Evolutionary conservation across 2,329 filamentous ascomycete species (phyloP).

Genomic region (Microcera coccophila): DNA sequence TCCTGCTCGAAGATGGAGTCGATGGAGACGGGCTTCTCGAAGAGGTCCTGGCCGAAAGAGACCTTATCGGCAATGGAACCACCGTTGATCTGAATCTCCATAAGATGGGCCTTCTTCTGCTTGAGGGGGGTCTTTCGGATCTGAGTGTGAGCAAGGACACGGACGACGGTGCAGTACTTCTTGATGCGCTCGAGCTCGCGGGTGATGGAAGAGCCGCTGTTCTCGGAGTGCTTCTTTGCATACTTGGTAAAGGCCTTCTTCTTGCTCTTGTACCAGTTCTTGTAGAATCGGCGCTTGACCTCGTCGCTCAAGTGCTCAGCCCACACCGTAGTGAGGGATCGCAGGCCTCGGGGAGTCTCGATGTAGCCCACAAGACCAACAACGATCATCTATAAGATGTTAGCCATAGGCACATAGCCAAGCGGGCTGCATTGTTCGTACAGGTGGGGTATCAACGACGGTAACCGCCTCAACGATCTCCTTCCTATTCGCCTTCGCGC

Average conservation of each 20-base stretch:
- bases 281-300: conserved; percentile 99
- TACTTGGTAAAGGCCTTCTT: conserved; percentile 99
- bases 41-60: conserved; percentile 87
- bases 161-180: conserved; percentile 99
- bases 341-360: conserved; percentile 98
- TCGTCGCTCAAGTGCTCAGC: conserved; percentile 98
- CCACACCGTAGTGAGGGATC: conserved; percentile 99
- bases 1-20: conserved; percentile 97
- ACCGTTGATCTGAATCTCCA: conserved; percentile 99
- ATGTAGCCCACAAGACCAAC: conserved; percentile 99
- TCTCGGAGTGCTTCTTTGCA: conserved; percentile 99
- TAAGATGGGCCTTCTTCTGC: conserved; percentile 99
- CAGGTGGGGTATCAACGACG: conserved; percentile 89
- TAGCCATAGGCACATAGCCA: conserved; percentile 70
- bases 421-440: conserved; percentile 83
- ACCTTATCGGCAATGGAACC: conserved; percentile 96
- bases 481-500: conserved; percentile 99
- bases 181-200: conserved; percentile 99
- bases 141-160: conserved; percentile 98
- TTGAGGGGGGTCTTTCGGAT: conserved; percentile 98
- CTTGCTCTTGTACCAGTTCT: conserved; percentile 99
- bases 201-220: conserved; percentile 82
- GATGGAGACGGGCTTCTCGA: conserved; percentile 98
- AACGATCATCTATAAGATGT: conserved; percentile 90
- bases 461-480: conserved; percentile 86